Percentiles rank a stretch among this genome's conserved stretches.
Conservation (phyloP, 1,284 basidiomycete genomes). For the Leccinum fallax region DNA sequence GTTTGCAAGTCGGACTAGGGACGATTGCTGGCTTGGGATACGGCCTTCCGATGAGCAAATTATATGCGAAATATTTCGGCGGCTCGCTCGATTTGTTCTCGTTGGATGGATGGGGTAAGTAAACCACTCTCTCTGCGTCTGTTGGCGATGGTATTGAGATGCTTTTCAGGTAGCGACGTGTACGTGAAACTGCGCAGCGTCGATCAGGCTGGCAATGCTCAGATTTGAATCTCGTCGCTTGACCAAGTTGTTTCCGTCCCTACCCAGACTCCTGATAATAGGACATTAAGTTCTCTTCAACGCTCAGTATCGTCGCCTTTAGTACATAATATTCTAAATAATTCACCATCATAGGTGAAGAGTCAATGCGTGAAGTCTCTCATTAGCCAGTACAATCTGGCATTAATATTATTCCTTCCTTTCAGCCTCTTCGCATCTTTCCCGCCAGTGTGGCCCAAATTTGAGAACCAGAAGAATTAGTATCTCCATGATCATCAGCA, state of each 20-base stretch:
- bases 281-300: background rate
- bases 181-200: slow-evolving; percentile 74
- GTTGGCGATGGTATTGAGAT: slow-evolving; percentile 5
- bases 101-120: slow-evolving; percentile 79
- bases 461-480: slow-evolving; percentile 55
- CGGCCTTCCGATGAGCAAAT: slow-evolving; percentile 81
- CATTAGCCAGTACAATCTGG: background rate
- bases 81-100: slow-evolving; percentile 77
- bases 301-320: background rate
- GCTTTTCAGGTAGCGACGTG: slow-evolving; percentile 65
- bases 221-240: slow-evolving; percentile 26
- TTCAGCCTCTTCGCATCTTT: slow-evolving; percentile 38
- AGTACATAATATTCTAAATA: slow-evolving; percentile 9
- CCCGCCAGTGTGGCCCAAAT: slow-evolving; percentile 49
- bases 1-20: slow-evolving; percentile 68
- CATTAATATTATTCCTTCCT: slow-evolving; percentile 17
- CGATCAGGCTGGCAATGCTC: slow-evolving; percentile 63
- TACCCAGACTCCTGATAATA: slow-evolving; percentile 1
- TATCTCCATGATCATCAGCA: slow-evolving; percentile 53
- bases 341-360: slow-evolving; percentile 17
- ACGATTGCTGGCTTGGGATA: slow-evolving; percentile 77
- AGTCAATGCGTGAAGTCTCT: background rate
- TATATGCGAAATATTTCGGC: slow-evolving; percentile 83
- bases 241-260: background rate
- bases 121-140: background rate